Evolutionary conservation across 208 protist species (phyloP).

Genomic region (Histomonas meleagridis): DNA sequence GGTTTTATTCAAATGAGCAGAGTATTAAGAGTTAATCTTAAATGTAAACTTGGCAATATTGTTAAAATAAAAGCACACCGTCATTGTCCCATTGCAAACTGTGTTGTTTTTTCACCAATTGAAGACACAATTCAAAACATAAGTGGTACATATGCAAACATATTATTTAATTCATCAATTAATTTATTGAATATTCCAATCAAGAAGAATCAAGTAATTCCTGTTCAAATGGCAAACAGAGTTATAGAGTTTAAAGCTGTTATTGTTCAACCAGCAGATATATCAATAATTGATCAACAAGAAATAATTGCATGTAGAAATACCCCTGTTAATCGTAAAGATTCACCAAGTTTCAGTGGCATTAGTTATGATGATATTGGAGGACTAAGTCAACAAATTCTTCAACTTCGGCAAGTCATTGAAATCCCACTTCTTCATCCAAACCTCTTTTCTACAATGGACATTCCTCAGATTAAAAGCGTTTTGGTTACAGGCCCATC

Average conservation of each 20-base stretch:
- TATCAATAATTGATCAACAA: not conserved
- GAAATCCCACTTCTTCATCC: slow-evolving; percentile 19
- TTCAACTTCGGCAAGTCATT: not conserved
- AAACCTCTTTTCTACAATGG: not conserved
- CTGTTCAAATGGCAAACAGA: not conserved
- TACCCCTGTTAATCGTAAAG: not conserved
- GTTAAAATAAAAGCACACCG: not conserved
- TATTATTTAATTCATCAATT: not conserved
- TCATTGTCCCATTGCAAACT: not conserved
- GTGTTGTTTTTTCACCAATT: not conserved
- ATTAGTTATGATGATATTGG: not conserved
- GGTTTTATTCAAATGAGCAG: not conserved
- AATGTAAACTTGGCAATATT: not conserved
- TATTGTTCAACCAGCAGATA: not conserved
- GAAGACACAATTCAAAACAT: not conserved
- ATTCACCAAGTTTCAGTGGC: not conserved
- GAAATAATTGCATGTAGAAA: not conserved
- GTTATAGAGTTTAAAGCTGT: slow-evolving; percentile 30
- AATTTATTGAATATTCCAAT: not conserved
- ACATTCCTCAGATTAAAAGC: not conserved
- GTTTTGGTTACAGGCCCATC: not conserved
- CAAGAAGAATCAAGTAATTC: not conserved
- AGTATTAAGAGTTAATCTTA: not conserved
- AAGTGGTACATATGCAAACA: not conserved
- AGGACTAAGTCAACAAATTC: not conserved